Conservation (phyloP, 106 monocot genomes). For the Cymbidium sinense region DNA sequence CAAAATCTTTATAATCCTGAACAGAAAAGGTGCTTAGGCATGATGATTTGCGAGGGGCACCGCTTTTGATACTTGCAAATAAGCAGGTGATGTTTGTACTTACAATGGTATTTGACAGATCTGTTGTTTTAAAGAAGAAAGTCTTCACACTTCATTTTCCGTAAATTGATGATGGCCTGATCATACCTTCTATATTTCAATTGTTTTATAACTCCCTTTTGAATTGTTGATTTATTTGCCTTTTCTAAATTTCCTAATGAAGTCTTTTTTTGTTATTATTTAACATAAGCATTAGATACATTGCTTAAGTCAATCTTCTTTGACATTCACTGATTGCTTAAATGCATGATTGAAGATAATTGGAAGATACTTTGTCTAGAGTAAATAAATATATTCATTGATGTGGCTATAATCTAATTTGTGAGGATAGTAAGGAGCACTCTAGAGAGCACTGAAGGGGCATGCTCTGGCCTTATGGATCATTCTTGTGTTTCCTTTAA, state of each 20-base stretch:
- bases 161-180: neutral
- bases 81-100: conserved; percentile 54
- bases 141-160: neutral
- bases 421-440: too few relatives aligned
- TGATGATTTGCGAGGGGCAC: conserved; percentile 81
- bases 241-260: neutral
- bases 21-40: conserved; percentile 90
- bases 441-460: too few relatives aligned
- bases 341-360: neutral
- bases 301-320: too few relatives aligned
- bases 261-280: too few relatives aligned
- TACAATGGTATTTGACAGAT: neutral
- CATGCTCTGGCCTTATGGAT: too few relatives aligned
- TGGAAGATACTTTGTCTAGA: neutral
- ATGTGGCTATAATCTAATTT: too few relatives aligned
- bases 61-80: conserved; percentile 80
- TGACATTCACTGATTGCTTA: neutral
- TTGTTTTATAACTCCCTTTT: neutral
- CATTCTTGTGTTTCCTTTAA: too few relatives aligned
- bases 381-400: too few relatives aligned
- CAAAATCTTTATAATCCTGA: conserved; percentile 2
- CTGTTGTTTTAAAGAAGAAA: neutral
- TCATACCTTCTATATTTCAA: neutral
- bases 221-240: neutral
- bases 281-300: too few relatives aligned